Conservation (phyloP, 495 filamentous ascomycete genomes). For the Penicillium soppii region DNA sequence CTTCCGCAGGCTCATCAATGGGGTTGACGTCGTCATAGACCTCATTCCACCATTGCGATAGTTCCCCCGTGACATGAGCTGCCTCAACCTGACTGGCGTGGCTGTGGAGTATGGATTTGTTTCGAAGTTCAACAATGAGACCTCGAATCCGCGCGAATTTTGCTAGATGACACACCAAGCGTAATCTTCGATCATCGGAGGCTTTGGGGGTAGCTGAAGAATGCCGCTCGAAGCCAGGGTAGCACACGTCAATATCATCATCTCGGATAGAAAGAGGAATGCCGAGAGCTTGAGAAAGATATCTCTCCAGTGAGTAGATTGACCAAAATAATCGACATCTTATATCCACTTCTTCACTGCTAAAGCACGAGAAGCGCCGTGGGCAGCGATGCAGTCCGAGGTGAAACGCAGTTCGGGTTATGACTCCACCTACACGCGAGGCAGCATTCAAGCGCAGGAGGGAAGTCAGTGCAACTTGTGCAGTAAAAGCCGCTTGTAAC, state of each 20-base stretch:
- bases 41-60: constrained; percentile 48
- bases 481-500: constrained; percentile 44
- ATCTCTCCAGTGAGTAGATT: constrained; percentile 49
- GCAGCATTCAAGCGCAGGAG: constrained; percentile 49
- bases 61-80: constrained; percentile 35
- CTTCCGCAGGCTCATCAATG: constrained; percentile 18
- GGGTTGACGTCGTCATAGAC: constrained; percentile 44
- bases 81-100: constrained; percentile 33
- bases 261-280: constrained; percentile 50
- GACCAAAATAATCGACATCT: constrained; percentile 51
- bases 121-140: constrained; percentile 44
- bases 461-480: constrained; percentile 46
- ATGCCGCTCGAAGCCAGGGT: constrained; percentile 40
- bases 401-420: constrained; percentile 47
- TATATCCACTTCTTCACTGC: constrained; percentile 34
- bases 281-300: constrained; percentile 49
- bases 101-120: constrained; percentile 45
- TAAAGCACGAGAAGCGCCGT: constrained; percentile 39
- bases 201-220: background rate
- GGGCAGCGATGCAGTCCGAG: constrained; percentile 52
- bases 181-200: constrained; percentile 23
- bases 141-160: constrained; percentile 44
- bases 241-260: constrained; percentile 55
- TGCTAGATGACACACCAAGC: constrained; percentile 37
- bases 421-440: constrained; percentile 45